Evolutionary conservation across 805 yeast species (phyloP).

Genomic region (Komagataella ulmi): DNA sequence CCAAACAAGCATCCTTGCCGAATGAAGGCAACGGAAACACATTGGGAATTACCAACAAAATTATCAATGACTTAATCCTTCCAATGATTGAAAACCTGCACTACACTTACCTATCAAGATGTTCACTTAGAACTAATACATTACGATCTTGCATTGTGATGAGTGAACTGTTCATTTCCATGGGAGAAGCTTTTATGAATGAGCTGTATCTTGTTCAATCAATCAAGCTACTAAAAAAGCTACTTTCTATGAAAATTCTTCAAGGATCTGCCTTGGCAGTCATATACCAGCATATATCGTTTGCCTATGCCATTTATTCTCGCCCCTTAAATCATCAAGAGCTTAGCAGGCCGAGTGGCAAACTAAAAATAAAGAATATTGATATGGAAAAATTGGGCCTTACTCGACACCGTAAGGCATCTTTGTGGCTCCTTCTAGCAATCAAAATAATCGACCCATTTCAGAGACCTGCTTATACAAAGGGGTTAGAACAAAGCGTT

Average conservation of each 20-base stretch:
- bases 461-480: conserved; percentile 4
- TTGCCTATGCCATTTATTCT: conserved; percentile 11
- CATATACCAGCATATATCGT: conserved; percentile 23
- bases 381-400: conserved; percentile 33
- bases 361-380: conserved; percentile 16
- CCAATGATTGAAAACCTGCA: conserved; percentile 59
- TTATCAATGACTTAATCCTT: conserved; percentile 37
- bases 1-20: conserved; percentile 29
- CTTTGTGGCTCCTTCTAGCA: conserved; percentile 65
- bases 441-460: conserved; percentile 52
- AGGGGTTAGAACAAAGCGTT: background rate
- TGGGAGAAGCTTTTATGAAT: conserved; percentile 27
- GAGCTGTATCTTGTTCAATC: conserved; percentile 32
- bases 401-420: conserved; percentile 57
- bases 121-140: conserved; percentile 57
- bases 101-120: conserved; percentile 63
- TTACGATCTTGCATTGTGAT: conserved; percentile 53
- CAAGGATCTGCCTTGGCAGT: conserved; percentile 28
- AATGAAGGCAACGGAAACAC: conserved; percentile 6
- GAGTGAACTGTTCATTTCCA: conserved; percentile 48
- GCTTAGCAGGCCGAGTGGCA: conserved; percentile 6
- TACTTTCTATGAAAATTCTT: conserved; percentile 29
- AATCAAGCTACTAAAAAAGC: conserved; percentile 28
- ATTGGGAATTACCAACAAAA: conserved; percentile 25
- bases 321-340: conserved; percentile 9